Base-by-base conservation (phyloP, 345 rosid genomes). In the Rhizophora apiculata region DNA sequence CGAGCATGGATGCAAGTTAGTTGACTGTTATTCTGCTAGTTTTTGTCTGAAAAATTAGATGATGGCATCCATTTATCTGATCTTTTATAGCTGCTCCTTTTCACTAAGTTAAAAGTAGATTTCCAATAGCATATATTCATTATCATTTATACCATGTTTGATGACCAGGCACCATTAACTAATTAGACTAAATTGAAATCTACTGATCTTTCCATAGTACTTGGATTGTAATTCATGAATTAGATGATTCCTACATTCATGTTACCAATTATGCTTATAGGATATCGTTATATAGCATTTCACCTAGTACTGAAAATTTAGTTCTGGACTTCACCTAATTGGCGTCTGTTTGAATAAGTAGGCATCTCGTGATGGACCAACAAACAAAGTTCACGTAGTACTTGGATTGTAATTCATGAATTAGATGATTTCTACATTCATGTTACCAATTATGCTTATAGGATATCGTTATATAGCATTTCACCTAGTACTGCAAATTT, bases 1-100 rank as follows among this genome's bases (percentile, higher is more conserved):
- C 96, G 97, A 64, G 98, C 97, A 70, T 94, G 97, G 97, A 82
- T 88, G 96, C 98, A 94, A 85, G 97, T 94, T 74, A 32, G 75
- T 74, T 67, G 52, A 76, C 52, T 67, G 21, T n/a, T 63, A 36
- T 72, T 24, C 57, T 22, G 46, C 24, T 21, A 43, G 24, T 19
- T 16, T 19, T 39, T 30, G 20, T 72, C 22, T 61, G 34, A 27
- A 56, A 21, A 56, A 15, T 15, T 21, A 56, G 30, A 56, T 8
- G 19, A 22, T 55, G 27, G 10, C 3, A 56, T 60, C 16, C 46
- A 5, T 52, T 36, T 19, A 30, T 37, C 58, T 46, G 48, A 11
- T 43, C 30, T 54, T 37, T 34, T 53, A 29, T 67, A 22, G 56
- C 63, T 57, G 55, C 70, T 63, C 52, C 65, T 66, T 61, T 63